Evolutionary conservation across 306 rosid species (phyloP), one percentile per base, ranked within the genome.

Genomic region (Luffa acutangula): DNA sequence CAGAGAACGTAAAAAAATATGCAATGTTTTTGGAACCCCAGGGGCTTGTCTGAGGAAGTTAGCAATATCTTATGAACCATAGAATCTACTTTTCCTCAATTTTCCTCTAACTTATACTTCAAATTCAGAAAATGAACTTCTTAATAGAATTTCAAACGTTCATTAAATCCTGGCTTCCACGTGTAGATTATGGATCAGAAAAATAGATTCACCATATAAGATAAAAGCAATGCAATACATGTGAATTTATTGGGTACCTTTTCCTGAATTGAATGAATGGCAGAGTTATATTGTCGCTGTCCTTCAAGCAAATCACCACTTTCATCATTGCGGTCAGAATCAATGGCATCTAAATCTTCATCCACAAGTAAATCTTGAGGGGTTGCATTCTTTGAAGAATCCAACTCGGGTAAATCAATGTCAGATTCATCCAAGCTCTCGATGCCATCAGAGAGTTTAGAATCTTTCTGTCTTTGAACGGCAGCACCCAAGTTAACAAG

Each of bases 401-500:
- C 97, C 77, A 88, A 89, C 82, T 93, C 96, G 0, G 90, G 89
- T 46, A 88, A 82, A 80, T 96, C 97, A 84, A 85, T 89, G 85
- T 93, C 98, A 1, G 97, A 91, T 81, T 91, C 97, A 48, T 93
- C 91, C 87, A 90, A 77, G 80, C 88, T 80, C 77, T 96, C 98
- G 43, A 85, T 88, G 63, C 93, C 99, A 70, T 91, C 98, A 56
- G 85, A 78, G 53, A 79, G 87, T 90, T 96, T 93, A 72, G 82
- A 83, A 81, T 96, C 99, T 88, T 83, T 96, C 86, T 96, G 99
- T 75, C 99, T 97, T 85, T 96, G 98, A 87, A 96, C 99, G 52
- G 99, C 99, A 51, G 99, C 99, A 82, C 99, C 99, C 87, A 96
- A 87, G 86, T 96, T 96, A 72, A 87, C 96, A 57, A 96, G 98